Conservation (phyloP, 2,329 filamentous ascomycete species). For the Chrysoporthe austroafricana region DNA sequence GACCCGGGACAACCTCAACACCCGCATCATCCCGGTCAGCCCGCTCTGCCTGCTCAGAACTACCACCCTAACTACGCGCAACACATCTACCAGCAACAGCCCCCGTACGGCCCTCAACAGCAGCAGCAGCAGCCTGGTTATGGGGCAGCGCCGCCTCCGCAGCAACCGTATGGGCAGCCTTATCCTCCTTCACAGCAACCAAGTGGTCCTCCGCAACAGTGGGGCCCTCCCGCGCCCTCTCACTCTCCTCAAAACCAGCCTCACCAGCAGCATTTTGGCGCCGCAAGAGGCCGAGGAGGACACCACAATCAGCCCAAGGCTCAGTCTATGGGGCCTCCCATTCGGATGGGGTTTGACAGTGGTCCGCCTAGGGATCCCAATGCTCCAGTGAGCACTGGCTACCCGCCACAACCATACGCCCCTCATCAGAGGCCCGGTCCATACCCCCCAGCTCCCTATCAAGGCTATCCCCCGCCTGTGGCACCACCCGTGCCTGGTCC, state of each 20-base stretch:
- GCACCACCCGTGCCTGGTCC: slow-evolving; percentile 35
- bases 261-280: slow-evolving; percentile 43
- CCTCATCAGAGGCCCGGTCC: slow-evolving; percentile 33
- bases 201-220: slow-evolving; percentile 46
- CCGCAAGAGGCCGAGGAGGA: slow-evolving; percentile 48
- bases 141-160: slow-evolving; percentile 34
- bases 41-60: slow-evolving; percentile 54
- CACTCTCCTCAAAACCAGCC: slow-evolving; percentile 38
- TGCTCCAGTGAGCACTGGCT: slow-evolving; percentile 51
- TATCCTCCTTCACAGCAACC: slow-evolving; percentile 40
- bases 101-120: slow-evolving; percentile 33
- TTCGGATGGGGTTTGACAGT: slow-evolving; percentile 58
- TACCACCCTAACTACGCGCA: slow-evolving; percentile 64
- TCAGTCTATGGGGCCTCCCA: slow-evolving; percentile 56
- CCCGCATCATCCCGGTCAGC: slow-evolving; percentile 48
- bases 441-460: slow-evolving; percentile 39
- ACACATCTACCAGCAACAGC: slow-evolving; percentile 52
- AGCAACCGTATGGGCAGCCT: slow-evolving; percentile 38
- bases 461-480: slow-evolving; percentile 44
- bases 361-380: slow-evolving; percentile 43
- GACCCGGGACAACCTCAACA: slow-evolving; percentile 42
- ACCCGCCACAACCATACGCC: slow-evolving; percentile 41
- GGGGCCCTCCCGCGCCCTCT: slow-evolving; percentile 41
- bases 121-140: slow-evolving; percentile 37
- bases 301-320: slow-evolving; percentile 43